phyloP scores from a whole-genome alignment of 2,329 filamentous ascomycete species.

The Zymoseptoria passerinii region DNA sequence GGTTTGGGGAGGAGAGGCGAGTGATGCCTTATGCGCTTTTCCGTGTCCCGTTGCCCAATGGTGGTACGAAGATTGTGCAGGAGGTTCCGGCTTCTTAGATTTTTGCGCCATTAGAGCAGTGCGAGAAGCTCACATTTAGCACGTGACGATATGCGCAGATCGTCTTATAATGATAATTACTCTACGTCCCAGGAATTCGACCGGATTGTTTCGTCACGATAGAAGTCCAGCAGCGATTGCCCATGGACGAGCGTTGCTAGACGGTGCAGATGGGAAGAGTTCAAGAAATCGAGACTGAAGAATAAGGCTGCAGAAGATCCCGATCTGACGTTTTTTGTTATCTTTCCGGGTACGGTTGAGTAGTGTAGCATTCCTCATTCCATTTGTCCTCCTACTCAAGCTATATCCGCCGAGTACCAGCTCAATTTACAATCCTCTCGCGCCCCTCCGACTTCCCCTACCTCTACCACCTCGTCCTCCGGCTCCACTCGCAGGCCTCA shows the following conservation, averaged over 20 bases:
- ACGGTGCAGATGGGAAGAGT: too few relatives aligned
- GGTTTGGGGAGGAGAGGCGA: conserved; percentile 37
- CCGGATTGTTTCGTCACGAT: neutral
- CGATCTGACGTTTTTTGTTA: neutral
- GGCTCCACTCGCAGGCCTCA: conserved; percentile 13
- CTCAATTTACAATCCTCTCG: neutral
- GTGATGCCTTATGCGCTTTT: conserved; percentile 38
- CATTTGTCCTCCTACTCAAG: neutral
- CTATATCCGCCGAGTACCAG: neutral
- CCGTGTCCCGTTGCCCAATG: conserved; percentile 34
- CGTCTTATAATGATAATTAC: neutral
- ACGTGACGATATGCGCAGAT: neutral
- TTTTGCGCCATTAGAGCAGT: neutral
- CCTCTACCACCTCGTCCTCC: conserved; percentile 8
- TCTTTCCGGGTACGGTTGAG: neutral
- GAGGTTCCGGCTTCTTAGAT: neutral
- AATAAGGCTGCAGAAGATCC: neutral
- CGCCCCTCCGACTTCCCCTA: neutral
- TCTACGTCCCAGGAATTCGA: neutral
- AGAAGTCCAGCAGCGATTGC: neutral
- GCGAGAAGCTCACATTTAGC: neutral
- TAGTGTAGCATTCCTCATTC: neutral
- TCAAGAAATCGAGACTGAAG: neutral
- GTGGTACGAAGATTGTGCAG: conserved; percentile 32
- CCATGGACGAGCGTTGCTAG: neutral